Evolutionary conservation across 257 asterid species (phyloP).

Genomic region (Linderniella brevidens): DNA sequence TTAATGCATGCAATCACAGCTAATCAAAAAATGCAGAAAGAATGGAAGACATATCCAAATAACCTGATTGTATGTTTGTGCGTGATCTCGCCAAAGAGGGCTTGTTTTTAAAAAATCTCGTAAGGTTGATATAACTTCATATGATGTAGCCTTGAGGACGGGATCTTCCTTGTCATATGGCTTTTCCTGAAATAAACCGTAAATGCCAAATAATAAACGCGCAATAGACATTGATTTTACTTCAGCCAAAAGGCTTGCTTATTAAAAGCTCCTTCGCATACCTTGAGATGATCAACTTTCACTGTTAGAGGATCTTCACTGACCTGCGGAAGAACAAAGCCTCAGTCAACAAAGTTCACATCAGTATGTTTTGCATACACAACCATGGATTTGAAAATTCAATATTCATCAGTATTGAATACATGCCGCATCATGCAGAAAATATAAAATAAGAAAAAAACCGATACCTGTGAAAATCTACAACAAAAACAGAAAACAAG

Average conservation of each 20-base stretch:
- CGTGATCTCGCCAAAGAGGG: slow-evolving; percentile 94
- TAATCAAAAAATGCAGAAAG: no score
- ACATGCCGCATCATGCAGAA: background rate
- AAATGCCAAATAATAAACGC: slow-evolving; percentile 10
- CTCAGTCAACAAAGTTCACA: slow-evolving; percentile 8
- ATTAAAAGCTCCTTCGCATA: slow-evolving; percentile 11
- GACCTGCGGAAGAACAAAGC: slow-evolving; percentile 43
- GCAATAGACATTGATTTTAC: slow-evolving; percentile 2
- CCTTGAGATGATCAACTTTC: slow-evolving; percentile 96
- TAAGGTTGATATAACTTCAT: slow-evolving; percentile 90
- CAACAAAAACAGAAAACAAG: background rate
- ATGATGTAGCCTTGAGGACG: slow-evolving; percentile 81
- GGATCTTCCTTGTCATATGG: slow-evolving; percentile 82
- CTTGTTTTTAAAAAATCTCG: slow-evolving; percentile 85
- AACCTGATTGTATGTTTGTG: slow-evolving; percentile 90
- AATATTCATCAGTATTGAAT: background rate
- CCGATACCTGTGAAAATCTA: background rate
- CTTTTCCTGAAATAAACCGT: slow-evolving; percentile 42
- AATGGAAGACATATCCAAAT: no score
- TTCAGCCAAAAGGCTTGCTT: slow-evolving; percentile 7
- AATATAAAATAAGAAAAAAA: slow-evolving; percentile 3
- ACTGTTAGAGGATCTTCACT: slow-evolving; percentile 94
- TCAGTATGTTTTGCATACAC: no score
- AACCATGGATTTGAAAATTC: no score
- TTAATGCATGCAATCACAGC: no score